phyloP scores from a whole-genome alignment of 169 alveolate species.

The Plasmodium coatneyi region DNA sequence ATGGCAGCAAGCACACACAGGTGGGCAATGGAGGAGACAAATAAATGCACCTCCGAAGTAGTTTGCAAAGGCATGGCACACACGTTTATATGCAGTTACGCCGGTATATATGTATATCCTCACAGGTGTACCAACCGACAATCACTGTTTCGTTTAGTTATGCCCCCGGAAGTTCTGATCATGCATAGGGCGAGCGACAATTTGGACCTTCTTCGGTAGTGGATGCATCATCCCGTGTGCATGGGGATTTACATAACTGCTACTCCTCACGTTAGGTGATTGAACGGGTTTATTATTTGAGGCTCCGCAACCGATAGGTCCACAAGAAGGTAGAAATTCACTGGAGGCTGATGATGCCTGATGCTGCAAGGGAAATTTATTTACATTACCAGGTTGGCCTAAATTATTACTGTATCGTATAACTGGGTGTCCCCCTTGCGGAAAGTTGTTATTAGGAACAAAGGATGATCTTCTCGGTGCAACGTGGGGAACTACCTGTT shows the following conservation, averaged over 20 bases:
- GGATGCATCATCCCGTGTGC: not conserved
- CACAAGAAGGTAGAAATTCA: constrained; percentile 31
- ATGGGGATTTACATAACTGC: constrained; percentile 19
- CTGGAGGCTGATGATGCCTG: constrained; percentile 2
- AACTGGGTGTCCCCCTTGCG: not conserved
- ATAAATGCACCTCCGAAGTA: not conserved
- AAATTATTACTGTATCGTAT: not conserved
- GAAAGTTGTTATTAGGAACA: constrained; percentile 22
- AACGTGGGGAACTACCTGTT: not conserved
- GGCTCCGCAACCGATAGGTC: constrained; percentile 29
- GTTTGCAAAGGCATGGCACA: not conserved
- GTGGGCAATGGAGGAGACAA: not conserved
- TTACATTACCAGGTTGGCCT: constrained; percentile 4
- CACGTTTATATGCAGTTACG: not conserved
- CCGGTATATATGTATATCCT: not conserved
- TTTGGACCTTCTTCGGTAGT: constrained; percentile 43
- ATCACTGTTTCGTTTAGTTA: not conserved
- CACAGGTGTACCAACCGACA: not conserved
- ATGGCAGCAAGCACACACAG: not conserved
- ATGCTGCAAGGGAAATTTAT: constrained; percentile 17
- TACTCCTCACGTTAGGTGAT: not conserved
- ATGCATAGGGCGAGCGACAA: constrained; percentile 36
- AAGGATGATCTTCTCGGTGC: constrained; percentile 6
- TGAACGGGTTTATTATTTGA: constrained; percentile 6
- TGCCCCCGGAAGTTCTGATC: constrained; percentile 7